Percentiles rank a stretch among this genome's conserved stretches.
phyloP scores from a whole-genome alignment of 129 eudicot species.

The Saposhnikovia divaricata region DNA sequence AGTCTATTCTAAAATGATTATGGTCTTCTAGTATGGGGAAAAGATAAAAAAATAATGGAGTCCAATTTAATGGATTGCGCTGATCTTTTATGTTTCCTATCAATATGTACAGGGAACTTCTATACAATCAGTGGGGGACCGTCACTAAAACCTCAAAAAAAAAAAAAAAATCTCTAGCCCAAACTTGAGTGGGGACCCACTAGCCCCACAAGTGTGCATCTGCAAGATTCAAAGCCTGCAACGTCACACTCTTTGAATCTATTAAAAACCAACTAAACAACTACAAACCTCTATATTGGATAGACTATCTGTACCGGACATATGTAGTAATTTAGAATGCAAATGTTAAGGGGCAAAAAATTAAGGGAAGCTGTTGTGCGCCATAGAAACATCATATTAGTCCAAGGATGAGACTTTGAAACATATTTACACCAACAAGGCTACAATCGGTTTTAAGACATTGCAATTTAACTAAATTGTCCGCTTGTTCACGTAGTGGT shows the following conservation, averaged over 20 bases:
- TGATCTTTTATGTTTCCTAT: neutral
- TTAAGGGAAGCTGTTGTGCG: neutral
- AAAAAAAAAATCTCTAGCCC: neutral
- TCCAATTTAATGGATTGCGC: neutral
- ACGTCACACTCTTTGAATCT: neutral
- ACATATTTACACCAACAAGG: neutral
- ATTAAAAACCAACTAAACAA: neutral
- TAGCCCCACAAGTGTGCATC: neutral
- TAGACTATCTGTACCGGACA: neutral
- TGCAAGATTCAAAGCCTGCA: neutral
- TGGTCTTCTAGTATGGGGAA: neutral
- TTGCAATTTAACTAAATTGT: neutral
- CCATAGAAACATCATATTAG: neutral
- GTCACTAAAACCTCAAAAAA: neutral
- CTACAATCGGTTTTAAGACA: neutral
- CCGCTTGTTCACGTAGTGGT: neutral
- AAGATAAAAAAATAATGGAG: neutral
- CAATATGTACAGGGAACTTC: neutral
- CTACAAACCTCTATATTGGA: neutral
- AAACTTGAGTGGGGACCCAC: neutral
- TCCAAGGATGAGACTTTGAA: neutral
- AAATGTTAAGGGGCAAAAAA: neutral
- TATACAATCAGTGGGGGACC: neutral
- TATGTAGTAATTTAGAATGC: neutral
- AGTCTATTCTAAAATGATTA: neutral